Percentiles rank a stretch among this genome's conserved stretches.
phyloP scores from a whole-genome alignment of 2,329 filamentous ascomycete genomes.

The Arthrobotrys musiformis region DNA sequence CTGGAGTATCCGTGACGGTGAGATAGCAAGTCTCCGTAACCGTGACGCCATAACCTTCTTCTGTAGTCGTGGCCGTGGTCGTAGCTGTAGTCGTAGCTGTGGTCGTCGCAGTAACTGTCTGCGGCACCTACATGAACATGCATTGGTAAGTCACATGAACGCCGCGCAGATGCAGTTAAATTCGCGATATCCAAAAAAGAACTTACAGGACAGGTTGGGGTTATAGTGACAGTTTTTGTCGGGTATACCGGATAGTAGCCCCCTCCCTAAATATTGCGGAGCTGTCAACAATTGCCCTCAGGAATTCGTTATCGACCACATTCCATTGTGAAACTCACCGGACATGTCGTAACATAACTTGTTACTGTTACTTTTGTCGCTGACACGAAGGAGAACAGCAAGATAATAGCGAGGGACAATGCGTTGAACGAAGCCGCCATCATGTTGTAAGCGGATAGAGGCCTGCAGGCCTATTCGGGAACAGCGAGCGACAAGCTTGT shows the following conservation, averaged over 20 bases:
- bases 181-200: conserved; percentile 6
- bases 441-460: conserved; percentile 36
- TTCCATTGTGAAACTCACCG: conserved; percentile 5
- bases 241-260: background rate
- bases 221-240: background rate
- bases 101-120: background rate
- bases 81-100: background rate
- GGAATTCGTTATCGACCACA: background rate
- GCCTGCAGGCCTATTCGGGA: conserved; percentile 42
- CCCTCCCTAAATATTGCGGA: conserved; percentile 1
- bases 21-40: conserved; percentile 1
- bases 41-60: no score
- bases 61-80: background rate
- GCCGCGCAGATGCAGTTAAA: background rate
- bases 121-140: background rate
- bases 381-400: conserved; percentile 7
- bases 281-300: conserved; percentile 2
- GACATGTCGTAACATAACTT: conserved; percentile 9
- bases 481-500: conserved; percentile 51
- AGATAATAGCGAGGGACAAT: conserved; percentile 43
- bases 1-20: no score
- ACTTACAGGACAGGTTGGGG: conserved; percentile 23
- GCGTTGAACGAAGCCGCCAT: conserved; percentile 39
- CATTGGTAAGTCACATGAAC: conserved; percentile 5
- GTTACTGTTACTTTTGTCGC: conserved; percentile 12